phyloP scores from a whole-genome alignment of 2,329 filamentous ascomycete genomes.

The Xylaria sp. region DNA sequence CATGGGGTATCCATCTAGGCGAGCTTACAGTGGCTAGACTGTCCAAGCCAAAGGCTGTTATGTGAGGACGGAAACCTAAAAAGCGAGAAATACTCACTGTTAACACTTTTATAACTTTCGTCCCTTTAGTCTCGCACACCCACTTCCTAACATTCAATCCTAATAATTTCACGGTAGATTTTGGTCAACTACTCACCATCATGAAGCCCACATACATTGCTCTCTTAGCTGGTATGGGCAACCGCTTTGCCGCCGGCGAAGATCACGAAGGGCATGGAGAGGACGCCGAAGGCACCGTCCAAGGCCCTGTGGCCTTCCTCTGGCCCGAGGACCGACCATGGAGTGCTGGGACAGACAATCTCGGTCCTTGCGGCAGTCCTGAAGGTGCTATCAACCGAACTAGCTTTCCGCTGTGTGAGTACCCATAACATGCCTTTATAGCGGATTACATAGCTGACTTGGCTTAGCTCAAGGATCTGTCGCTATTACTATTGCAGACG shows the following conservation, averaged over 20 bases:
- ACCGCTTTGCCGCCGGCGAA: slow-evolving; percentile 33
- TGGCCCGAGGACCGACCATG: slow-evolving; percentile 65
- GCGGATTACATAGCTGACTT: slow-evolving; percentile 5
- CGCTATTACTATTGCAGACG: slow-evolving; percentile 62
- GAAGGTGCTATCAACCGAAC: slow-evolving; percentile 59
- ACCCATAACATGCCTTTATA: background rate
- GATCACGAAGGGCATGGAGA: slow-evolving; percentile 43
- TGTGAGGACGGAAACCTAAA: background rate
- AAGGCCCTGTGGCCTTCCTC: slow-evolving; percentile 66
- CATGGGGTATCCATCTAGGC: background rate
- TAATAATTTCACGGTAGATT: background rate
- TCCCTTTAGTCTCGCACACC: background rate
- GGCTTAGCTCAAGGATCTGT: slow-evolving; percentile 60
- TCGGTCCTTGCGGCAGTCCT: slow-evolving; percentile 62
- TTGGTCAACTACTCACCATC: slow-evolving; percentile 7
- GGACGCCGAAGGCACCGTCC: slow-evolving; percentile 50
- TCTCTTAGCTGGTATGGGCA: slow-evolving; percentile 34
- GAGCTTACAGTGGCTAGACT: background rate
- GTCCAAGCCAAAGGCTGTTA: background rate
- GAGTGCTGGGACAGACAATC: slow-evolving; percentile 62
- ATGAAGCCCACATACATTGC: slow-evolving; percentile 41
- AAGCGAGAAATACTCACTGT: background rate
- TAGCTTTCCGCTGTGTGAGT: slow-evolving; percentile 61
- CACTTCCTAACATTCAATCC: background rate
- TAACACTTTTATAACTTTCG: background rate